phyloP scores from a whole-genome alignment of 768 basidiomycete genomes.

The Tulasnella sp. region DNA sequence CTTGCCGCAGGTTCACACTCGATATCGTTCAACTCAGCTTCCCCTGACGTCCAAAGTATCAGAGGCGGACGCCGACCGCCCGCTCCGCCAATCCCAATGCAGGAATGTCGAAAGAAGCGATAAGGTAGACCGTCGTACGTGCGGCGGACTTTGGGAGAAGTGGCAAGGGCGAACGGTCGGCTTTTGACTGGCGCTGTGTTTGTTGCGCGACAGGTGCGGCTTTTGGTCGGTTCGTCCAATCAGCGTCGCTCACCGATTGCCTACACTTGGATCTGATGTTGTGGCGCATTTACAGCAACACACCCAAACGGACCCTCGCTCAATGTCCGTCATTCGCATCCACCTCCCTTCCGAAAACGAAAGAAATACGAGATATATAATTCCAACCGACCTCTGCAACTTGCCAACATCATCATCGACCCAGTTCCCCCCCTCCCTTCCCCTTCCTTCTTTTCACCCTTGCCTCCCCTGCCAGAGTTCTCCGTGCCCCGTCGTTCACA shows the following conservation, averaged over 20 bases:
- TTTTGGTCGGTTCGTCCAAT: background rate
- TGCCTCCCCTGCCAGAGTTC: background rate
- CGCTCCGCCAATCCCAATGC: background rate
- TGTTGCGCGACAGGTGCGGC: background rate
- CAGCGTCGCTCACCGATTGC: background rate
- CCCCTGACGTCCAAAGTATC: background rate
- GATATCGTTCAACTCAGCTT: background rate
- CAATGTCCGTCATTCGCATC: background rate
- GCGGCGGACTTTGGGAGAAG: background rate
- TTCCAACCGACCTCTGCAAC: background rate
- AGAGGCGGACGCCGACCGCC: background rate
- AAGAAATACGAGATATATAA: background rate
- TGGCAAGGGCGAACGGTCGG: background rate
- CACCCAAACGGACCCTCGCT: background rate
- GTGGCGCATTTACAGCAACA: background rate
- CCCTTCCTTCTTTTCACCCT: background rate
- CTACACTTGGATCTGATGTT: background rate
- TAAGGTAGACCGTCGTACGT: background rate
- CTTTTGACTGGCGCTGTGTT: background rate
- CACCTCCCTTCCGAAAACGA: no score
- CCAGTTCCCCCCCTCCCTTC: background rate
- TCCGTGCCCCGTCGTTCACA: background rate
- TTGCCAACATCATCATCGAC: background rate
- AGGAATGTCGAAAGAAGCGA: background rate
- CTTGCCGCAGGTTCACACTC: no score